phyloP scores from a whole-genome alignment of 2,329 filamentous ascomycete species.

The Fusarium siculi region DNA sequence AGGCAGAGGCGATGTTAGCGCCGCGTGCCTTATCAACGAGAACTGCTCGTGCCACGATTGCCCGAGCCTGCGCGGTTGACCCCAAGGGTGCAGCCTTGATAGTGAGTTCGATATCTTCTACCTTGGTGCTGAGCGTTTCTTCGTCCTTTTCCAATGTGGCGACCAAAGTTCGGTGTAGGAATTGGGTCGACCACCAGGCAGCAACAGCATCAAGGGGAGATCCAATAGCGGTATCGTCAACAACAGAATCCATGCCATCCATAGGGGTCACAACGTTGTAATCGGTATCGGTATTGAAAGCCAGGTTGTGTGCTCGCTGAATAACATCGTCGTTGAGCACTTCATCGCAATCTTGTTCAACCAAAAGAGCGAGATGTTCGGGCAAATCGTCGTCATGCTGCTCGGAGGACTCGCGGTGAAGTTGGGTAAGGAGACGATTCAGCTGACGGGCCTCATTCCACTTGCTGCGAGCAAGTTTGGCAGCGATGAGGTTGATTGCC shows the following conservation, averaged over 20 bases:
- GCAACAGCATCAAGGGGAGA: conserved; percentile 91
- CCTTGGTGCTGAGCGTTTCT: conserved; percentile 26
- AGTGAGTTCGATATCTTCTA: conserved; percentile 71
- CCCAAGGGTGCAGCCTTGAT: conserved; percentile 80
- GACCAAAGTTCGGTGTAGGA: conserved; percentile 75
- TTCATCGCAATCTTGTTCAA: conserved; percentile 83
- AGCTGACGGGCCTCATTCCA: conserved; percentile 85
- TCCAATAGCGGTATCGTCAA: conserved; percentile 85
- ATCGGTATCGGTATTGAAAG: conserved; percentile 83
- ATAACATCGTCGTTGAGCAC: conserved; percentile 82
- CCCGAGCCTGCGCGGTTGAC: conserved; percentile 74
- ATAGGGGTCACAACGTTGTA: conserved; percentile 71
- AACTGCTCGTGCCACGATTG: conserved; percentile 68
- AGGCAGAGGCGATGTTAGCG: conserved; percentile 65
- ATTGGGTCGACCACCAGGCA: conserved; percentile 86
- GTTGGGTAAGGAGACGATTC: conserved; percentile 58
- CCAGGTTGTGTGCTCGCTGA: conserved; percentile 88
- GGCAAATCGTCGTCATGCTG: conserved; percentile 72
- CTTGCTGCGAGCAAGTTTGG: conserved; percentile 76
- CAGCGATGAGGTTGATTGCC: conserved; percentile 75
- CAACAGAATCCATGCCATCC: conserved; percentile 82
- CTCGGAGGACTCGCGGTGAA: conserved; percentile 54
- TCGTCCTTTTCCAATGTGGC: conserved; percentile 67
- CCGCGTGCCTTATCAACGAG: conserved; percentile 65
- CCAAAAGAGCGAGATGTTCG: conserved; percentile 77